These are phyloP conservation scores for Malus asiatica DNA, from an alignment of 306 rosid genomes.

Conservation along the genomic window DNA sequence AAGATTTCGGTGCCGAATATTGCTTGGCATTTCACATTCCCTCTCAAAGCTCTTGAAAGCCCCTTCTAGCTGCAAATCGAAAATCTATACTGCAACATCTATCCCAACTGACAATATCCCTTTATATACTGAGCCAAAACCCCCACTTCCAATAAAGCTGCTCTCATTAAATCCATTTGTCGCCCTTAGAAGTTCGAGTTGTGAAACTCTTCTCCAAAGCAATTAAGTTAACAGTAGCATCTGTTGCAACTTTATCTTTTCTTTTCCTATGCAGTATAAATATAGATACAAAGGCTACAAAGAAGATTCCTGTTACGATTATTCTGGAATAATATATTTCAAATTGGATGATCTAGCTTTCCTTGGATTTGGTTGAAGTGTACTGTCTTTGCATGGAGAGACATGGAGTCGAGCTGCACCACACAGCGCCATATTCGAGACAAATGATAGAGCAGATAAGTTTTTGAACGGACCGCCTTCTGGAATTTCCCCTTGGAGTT, in stretches of 20 bases:
- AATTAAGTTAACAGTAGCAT: not conserved
- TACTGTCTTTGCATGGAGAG: slow-evolving; percentile 3
- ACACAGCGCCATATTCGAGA: slow-evolving; percentile 4
- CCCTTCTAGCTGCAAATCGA: too few relatives aligned
- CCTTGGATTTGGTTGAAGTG: not conserved
- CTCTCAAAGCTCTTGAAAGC: too few relatives aligned
- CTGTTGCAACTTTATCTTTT: not conserved
- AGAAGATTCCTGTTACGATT: not conserved
- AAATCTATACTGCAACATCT: too few relatives aligned
- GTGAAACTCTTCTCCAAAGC: too few relatives aligned
- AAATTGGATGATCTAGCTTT: not conserved
- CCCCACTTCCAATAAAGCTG: too few relatives aligned
- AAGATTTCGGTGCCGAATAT: too few relatives aligned
- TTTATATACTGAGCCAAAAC: too few relatives aligned
- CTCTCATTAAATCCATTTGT: too few relatives aligned
- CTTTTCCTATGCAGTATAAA: not conserved
- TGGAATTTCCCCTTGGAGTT: not conserved
- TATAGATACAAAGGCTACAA: not conserved
- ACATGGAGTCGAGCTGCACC: slow-evolving; percentile 1
- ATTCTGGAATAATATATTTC: not conserved
- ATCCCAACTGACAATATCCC: too few relatives aligned
- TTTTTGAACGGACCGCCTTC: not conserved
- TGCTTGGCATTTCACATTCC: too few relatives aligned
- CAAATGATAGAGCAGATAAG: not conserved
- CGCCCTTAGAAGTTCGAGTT: too few relatives aligned